phyloP scores from a whole-genome alignment of 805 yeast genomes.

The Ogataea thermomethanolica region DNA sequence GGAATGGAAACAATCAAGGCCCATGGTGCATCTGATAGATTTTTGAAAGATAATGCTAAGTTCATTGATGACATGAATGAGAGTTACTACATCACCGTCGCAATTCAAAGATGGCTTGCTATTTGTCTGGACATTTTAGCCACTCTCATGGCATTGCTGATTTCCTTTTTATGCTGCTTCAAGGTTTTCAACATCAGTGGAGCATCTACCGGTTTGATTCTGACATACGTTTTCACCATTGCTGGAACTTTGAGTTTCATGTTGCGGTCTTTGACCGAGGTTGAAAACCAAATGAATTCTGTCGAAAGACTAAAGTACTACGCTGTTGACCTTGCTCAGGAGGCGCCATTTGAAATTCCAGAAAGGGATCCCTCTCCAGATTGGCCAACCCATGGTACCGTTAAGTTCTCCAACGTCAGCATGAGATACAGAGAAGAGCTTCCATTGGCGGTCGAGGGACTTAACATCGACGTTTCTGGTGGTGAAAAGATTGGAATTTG shows the following conservation, averaged over 20 bases:
- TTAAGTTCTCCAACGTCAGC: constrained; percentile 45
- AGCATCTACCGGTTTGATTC: constrained; percentile 58
- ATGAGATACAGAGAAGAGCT: constrained; percentile 59
- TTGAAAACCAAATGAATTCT: constrained; percentile 78
- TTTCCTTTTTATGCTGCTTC: constrained; percentile 56
- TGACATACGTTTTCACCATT: constrained; percentile 56
- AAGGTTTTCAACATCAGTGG: constrained; percentile 55
- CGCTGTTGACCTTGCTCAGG: constrained; percentile 60
- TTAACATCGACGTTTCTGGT: constrained; percentile 43
- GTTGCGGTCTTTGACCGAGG: constrained; percentile 57
- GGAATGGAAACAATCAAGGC: constrained; percentile 68
- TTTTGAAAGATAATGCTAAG: constrained; percentile 42
- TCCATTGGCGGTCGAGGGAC: constrained; percentile 52
- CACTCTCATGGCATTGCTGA: constrained; percentile 41
- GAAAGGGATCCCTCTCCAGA: constrained; percentile 38
- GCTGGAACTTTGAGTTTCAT: constrained; percentile 54
- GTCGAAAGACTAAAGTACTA: constrained; percentile 71
- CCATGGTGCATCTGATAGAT: constrained; percentile 41
- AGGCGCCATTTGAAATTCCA: constrained; percentile 54
- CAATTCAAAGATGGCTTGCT: constrained; percentile 63
- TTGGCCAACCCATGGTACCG: constrained; percentile 50
- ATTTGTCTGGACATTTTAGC: constrained; percentile 50
- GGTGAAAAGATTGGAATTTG: constrained; percentile 76
- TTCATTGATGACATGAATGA: constrained; percentile 63
- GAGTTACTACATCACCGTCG: constrained; percentile 55